Base-by-base conservation (phyloP, 2,329 filamentous ascomycete species). In the Rutstroemia sydowiana region DNA sequence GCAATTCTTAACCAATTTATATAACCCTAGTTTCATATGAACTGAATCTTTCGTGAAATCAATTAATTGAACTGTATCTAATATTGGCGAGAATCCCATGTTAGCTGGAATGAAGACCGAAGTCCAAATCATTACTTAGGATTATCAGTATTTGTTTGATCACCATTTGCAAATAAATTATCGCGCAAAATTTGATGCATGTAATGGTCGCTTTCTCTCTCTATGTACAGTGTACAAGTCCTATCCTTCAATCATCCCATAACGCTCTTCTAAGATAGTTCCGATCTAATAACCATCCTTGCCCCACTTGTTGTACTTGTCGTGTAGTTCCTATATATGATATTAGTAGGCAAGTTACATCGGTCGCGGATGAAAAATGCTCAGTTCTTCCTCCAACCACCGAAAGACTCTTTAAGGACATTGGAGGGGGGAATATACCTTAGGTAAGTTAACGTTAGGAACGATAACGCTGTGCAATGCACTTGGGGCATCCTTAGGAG, bases 251-350 rank as follows among this genome's bases (percentile, higher is more conserved):
- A 48, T 31, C 16, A 44, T 14, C 23, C 47, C 20, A 23, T 39
- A 26, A 26, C 39, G 34, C 20, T 46, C 45, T 28, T n/a, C 21
- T 42, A 30, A n/a, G 77, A 54, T 69, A 9, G 20, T 13, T 48
- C 26, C 49, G 36, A 18, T 54, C 59, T 66, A 67, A 55, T 65
- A 97, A 63, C 89, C 91, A 63, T 97, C 93, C 83, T 97, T 97
- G 72, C 93, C 93, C 83, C 88, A 97, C 80, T 98, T 98, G 87
- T 98, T 98, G 83, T 86, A 97, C 76, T 86, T 87, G 64, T 98
- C 93, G 75, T 98, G 93, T 59, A 96, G 82, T 66, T 85, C 79
- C 88, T 95, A 65, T 53, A 45, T 20, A 36, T 28, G 5, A 18
- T 3, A 32, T 60, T 53, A 61, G 61, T 52, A 45, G 28, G 10